Evolutionary conservation across 2,329 filamentous ascomycete genomes (phyloP).

Genomic region (Nectriaceae sp.): DNA sequence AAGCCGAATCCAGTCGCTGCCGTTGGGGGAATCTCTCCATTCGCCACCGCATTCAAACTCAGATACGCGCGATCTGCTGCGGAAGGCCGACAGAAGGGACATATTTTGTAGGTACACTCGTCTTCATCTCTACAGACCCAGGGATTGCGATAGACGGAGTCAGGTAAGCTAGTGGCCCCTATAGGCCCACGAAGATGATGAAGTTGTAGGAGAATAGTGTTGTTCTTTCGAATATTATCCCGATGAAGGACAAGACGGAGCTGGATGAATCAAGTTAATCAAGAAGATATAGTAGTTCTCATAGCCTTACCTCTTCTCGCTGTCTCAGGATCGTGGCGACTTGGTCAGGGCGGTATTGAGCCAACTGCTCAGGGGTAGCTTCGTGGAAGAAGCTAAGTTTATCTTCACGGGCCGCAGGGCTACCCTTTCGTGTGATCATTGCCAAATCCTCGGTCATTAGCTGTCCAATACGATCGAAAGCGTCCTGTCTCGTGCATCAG

Average conservation of each 20-base stretch:
- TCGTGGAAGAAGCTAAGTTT: conserved; percentile 49
- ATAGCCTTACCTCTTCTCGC: conserved; percentile 44
- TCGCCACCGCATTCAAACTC: conserved; percentile 50
- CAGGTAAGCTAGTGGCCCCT: conserved; percentile 15
- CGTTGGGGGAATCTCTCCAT: conserved; percentile 51
- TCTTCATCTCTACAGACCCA: conserved; percentile 40
- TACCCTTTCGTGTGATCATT: conserved; percentile 39
- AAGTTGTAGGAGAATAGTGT: conserved; percentile 22
- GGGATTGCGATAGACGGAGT: conserved; percentile 30
- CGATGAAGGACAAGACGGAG: conserved; percentile 31
- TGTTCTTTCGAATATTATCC: conserved; percentile 27
- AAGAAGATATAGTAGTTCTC: conserved; percentile 23
- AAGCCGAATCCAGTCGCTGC: conserved; percentile 57
- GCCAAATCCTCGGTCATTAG: conserved; percentile 34
- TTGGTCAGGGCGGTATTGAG: conserved; percentile 49
- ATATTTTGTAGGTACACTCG: conserved; percentile 55
- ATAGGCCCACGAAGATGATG: conserved; percentile 14
- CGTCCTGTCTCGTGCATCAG: too few species aligned
- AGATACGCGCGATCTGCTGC: conserved; percentile 48
- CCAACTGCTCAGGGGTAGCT: conserved; percentile 42
- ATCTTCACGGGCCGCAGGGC: conserved; percentile 43
- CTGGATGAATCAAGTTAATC: conserved; percentile 22
- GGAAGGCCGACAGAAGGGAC: conserved; percentile 49
- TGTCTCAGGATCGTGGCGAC: conserved; percentile 51
- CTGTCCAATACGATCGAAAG: conserved; percentile 39